These are phyloP conservation scores for Spathaspora jeffriesii DNA, from an alignment of 1,139 yeast genomes.

Conservation along the genomic window DNA sequence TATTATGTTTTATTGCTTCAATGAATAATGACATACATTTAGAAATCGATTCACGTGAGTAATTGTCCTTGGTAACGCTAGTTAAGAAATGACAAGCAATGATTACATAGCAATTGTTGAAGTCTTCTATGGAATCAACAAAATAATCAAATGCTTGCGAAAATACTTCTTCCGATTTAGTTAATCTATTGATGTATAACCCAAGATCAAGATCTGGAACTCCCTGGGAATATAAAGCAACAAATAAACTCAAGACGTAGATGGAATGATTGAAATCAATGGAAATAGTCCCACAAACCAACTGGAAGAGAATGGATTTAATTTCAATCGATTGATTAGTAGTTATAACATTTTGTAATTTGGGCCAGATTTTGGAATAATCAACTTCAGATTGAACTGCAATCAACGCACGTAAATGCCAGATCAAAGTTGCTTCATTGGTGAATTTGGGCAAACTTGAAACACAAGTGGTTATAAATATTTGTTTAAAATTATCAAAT, in stretches of 20 bases:
- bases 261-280: slow-evolving; percentile 6
- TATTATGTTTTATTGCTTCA: slow-evolving; percentile 5
- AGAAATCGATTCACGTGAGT: not conserved
- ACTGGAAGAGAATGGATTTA: slow-evolving; percentile 9
- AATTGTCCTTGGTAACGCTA: not conserved
- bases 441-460: not conserved
- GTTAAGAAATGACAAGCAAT: slow-evolving; percentile 4
- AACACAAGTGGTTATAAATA: slow-evolving; percentile 7
- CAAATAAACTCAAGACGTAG: slow-evolving; percentile 12
- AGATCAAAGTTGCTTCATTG: slow-evolving; percentile 4
- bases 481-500: slow-evolving; percentile 1
- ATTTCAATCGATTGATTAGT: not conserved
- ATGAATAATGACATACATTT: slow-evolving; percentile 12
- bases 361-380: not conserved
- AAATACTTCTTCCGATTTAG: slow-evolving; percentile 12
- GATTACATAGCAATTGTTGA: slow-evolving; percentile 2
- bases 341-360: not conserved
- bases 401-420: slow-evolving; percentile 11
- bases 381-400: not conserved
- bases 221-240: slow-evolving; percentile 6
- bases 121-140: slow-evolving; percentile 2
- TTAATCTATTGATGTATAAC: slow-evolving; percentile 13
- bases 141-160: slow-evolving; percentile 7
- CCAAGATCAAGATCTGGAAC: slow-evolving; percentile 11
- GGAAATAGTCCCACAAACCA: slow-evolving; percentile 8